Evolutionary conservation across 495 filamentous ascomycete species (phyloP), one percentile per base, ranked within the genome.

Genomic region (Penicillium coprophilum): DNA sequence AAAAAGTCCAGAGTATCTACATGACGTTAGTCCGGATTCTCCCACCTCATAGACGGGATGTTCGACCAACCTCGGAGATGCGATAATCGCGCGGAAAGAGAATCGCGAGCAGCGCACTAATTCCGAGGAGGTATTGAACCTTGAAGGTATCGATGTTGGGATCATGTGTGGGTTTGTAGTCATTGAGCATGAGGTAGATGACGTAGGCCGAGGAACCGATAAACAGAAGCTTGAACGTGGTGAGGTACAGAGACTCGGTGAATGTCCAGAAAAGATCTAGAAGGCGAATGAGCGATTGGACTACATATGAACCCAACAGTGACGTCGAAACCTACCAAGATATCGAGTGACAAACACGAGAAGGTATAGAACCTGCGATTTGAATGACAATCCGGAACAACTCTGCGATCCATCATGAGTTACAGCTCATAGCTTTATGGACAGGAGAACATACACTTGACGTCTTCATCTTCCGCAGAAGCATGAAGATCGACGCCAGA

Each of bases 331-430:
- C 82, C 48, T 71, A 91, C 88, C 91, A 56, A 97, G 83, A 75
- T 98, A 98, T 56, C 94, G 84, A 46, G 92, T 93, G 21, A 92
- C 66, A 73, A 97, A 98, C 53, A 98, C 95, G 36, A 96, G 77
- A 58, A 97, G 73, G 74, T 98, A 98, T 36, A 98, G 78, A 24
- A 85, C 87, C 80, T 98, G 94, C 50, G 94, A 96, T 72, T 97
- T 97, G 81, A 97, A 96, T 6, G 94, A 97, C 74, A 98, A 88
- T 57, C 94, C 94, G 12, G 93, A 87, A 65, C 92, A 96, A 79
- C 91, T 96, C 94, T 98, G 78, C 44, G 34, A 47, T 34, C 31
- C 8, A 31, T 10, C 12, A 50, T 66, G 36, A 58, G 53, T 31
- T 28, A 31, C 28, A 34, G 40, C 19, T 23, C 30, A 6, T 20